These are phyloP conservation scores for Thielaviopsis punctulata DNA, from an alignment of 2,329 filamentous ascomycete species.

Conservation along the genomic window DNA sequence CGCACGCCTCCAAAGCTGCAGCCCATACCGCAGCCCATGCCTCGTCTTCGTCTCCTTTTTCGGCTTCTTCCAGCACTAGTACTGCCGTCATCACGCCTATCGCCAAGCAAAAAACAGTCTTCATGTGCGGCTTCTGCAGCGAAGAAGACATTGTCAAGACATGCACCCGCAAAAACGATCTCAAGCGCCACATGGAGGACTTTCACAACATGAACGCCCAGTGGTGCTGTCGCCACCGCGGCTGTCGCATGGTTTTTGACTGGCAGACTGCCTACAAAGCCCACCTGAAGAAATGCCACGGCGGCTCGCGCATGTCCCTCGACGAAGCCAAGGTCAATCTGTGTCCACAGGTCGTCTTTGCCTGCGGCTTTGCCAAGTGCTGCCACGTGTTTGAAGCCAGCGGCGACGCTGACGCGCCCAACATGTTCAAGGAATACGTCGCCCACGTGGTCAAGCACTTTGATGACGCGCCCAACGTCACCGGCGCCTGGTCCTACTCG, in stretches of 20 bases:
- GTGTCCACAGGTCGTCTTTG: constrained; percentile 30
- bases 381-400: constrained; percentile 26
- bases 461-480: constrained; percentile 23
- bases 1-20: constrained; percentile 13
- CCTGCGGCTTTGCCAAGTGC: constrained; percentile 30
- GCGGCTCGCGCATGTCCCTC: constrained; percentile 24
- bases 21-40: not conserved
- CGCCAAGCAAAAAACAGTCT: constrained; percentile 23
- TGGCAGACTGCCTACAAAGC: constrained; percentile 31
- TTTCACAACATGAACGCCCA: constrained; percentile 30
- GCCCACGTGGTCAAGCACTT: constrained; percentile 30
- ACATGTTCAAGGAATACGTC: constrained; percentile 28
- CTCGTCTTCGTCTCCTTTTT: not conserved
- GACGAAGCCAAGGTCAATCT: constrained; percentile 26
- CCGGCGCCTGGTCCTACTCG: constrained; percentile 27
- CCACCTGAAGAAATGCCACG: constrained; percentile 28
- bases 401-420: constrained; percentile 22
- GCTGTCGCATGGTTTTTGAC: constrained; percentile 28
- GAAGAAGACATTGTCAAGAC: constrained; percentile 26
- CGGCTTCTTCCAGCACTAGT: not conserved
- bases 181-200: constrained; percentile 31
- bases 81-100: not conserved
- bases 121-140: constrained; percentile 25
- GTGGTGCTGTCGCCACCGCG: constrained; percentile 28
- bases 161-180: constrained; percentile 29